Evolutionary conservation across 78 protist species (phyloP), one percentile per base, ranked within the genome.

Genomic region (Speleostelium caveatum): DNA sequence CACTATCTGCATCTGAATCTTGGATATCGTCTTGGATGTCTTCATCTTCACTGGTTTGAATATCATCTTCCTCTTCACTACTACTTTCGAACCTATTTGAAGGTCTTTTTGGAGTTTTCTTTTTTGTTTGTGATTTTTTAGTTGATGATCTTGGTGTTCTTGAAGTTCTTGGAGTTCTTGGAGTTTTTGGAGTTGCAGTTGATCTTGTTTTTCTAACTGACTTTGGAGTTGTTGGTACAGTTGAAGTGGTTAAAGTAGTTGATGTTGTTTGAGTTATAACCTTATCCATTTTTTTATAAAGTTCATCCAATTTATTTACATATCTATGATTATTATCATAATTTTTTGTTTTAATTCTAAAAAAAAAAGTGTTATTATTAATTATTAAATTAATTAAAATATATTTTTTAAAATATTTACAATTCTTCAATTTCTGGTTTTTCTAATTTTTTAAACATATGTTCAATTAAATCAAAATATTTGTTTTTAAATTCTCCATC

Each of bases 31-130:
- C 6, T 45, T 45, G n/a, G 10, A 10, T 45, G 6, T 45, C 53
- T 45, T 6, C 6, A 14, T 45, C 53, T 14, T 6, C 6, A 14
- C 10, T 10, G 6, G 53, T 14, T 45, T 45, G n/a, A 45, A 10
- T 14, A 14, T 33, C 42, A 19, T 65, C 72, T 65, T 65, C 72
- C 19, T 65, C 72, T 38, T 65, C 72, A 38, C 72, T 65, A 68
- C 75, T 68, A 35, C 16, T 12, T n/a, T n/a, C n/a, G 21, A 17
- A 19, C 1, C 19, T 35, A 14, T 68, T 68, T 42, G 56, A 39
- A 6, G 74, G 16, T 68, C 26, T 45, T 72, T 63, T 71, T 71
- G 45, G 42, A 51, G 45, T 72, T 72, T 51, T 45, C 21, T 5
- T 51, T 51, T 39, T 32, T 33, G 78, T 4, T 42, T 45, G 1